Evolutionary conservation across 805 yeast genomes (phyloP), one percentile per base, ranked within the genome.

Genomic region (Yarrowia keelungensis): DNA sequence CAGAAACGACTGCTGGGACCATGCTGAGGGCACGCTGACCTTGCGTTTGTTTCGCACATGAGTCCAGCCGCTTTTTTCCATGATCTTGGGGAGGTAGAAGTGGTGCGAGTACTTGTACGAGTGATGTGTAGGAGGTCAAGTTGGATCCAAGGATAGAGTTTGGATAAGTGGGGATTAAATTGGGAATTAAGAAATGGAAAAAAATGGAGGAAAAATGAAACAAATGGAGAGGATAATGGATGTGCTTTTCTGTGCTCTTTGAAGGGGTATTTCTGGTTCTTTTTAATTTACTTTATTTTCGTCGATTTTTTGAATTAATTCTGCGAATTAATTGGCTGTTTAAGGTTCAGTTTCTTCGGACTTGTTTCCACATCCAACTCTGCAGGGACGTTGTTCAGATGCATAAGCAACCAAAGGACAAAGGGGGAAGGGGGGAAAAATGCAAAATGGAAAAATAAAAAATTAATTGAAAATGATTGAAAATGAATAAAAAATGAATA

Each of bases 1-100:
- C 12, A 59, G 51, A 16, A 59, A 43, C 51, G 51, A 43, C 35
- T 59, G 65, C 42, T 45, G 51, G 43, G 42, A 45, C 51, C 47
- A 45, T 8, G 51, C 65, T 2, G 65, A 22, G 8, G 65, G 32
- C 51, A 59, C 65, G 11, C 51, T 35, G 19, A 59, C 56, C 56
- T 62, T 62, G 46, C 67, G 67, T 32, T 62, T 62, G 56, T 38
- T 62, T 22, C 67, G 67, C n/a, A 62, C 67, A 14, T 49, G 45
- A n/a, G 47, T 19, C 67, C 67, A 62, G 8, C 56, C 67, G 22
- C 67, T 41, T 38, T 47, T 62, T 10, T 62, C 67, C 67, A 62
- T 62, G 49, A 19, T 42, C n/a, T 38, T 32, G 56, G 16, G 7
- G 43, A 26, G 35, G 35, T 38, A 9, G 3, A 9, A 38, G 39